Percentiles rank a stretch among this genome's conserved stretches.
These are phyloP conservation scores for Solanum hybrid DNA, from an alignment of 305 asterid genomes.

Conservation along the genomic window DNA sequence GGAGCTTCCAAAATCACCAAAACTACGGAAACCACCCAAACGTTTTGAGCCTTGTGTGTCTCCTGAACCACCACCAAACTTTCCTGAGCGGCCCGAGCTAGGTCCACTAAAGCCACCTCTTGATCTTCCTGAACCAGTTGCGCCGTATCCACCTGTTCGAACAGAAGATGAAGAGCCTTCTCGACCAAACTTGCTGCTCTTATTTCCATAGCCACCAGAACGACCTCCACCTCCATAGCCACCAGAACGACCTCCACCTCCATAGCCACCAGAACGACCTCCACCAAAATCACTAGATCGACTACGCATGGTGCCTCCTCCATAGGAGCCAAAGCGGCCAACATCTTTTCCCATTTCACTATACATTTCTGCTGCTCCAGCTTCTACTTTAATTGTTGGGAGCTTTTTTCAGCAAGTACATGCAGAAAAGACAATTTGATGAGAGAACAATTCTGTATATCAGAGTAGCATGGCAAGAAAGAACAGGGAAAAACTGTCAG, in stretches of 20 bases:
- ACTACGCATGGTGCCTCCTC: slow-evolving; percentile 50
- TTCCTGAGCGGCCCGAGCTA: slow-evolving; percentile 34
- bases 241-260: background rate
- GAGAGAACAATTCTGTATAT: background rate
- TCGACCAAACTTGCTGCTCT: background rate
- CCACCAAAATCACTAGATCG: slow-evolving; percentile 34
- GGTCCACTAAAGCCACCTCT: slow-evolving; percentile 39
- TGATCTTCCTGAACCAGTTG: slow-evolving; percentile 18
- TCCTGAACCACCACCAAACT: slow-evolving; percentile 42
- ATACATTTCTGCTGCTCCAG: slow-evolving; percentile 40
- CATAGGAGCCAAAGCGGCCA: slow-evolving; percentile 32
- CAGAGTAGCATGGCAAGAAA: background rate
- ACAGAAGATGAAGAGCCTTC: slow-evolving; percentile 7
- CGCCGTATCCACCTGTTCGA: slow-evolving; percentile 14
- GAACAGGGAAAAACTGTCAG: background rate
- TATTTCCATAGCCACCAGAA: background rate
- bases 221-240: background rate
- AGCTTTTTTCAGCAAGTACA: slow-evolving; percentile 35
- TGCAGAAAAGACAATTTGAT: background rate
- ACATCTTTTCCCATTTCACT: slow-evolving; percentile 36
- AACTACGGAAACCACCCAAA: slow-evolving; percentile 31
- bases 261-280: slow-evolving; percentile 4
- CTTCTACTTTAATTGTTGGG: slow-evolving; percentile 62
- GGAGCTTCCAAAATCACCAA: slow-evolving; percentile 30
- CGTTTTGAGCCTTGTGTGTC: slow-evolving; percentile 33